Percentiles rank a stretch among this genome's conserved stretches.
These are phyloP conservation scores for Suhomyces panamericanus DNA, from an alignment of 1,139 yeast species.

Conservation along the genomic window DNA sequence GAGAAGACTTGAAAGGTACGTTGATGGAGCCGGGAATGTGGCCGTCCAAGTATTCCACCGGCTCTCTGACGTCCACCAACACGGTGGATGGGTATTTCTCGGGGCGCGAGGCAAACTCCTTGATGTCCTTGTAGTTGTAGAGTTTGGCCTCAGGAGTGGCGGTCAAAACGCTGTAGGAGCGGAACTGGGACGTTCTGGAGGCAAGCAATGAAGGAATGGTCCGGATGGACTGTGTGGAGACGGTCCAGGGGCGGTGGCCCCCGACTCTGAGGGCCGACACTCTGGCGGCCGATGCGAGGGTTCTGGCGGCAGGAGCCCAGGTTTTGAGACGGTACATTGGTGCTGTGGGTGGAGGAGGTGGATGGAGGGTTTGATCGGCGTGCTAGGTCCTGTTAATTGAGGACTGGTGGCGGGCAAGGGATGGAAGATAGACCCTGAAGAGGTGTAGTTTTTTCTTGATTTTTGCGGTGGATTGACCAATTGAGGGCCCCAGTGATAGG, in stretches of 20 bases:
- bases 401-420: not conserved
- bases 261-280: slow-evolving; percentile 7
- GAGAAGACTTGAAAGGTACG: slow-evolving; percentile 86
- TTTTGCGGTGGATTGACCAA: slow-evolving; percentile 7
- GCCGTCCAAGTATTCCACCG: slow-evolving; percentile 70
- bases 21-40: slow-evolving; percentile 83
- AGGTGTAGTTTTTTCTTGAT: slow-evolving; percentile 3
- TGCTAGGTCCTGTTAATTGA: not conserved
- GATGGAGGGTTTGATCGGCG: not conserved
- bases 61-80: slow-evolving; percentile 90
- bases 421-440: slow-evolving; percentile 5
- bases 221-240: not conserved
- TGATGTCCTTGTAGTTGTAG: slow-evolving; percentile 59
- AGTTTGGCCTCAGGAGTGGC: slow-evolving; percentile 45
- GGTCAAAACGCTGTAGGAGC: slow-evolving; percentile 19
- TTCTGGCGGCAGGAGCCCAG: slow-evolving; percentile 7
- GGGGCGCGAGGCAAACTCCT: slow-evolving; percentile 45
- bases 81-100: slow-evolving; percentile 43
- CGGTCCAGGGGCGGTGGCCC: not conserved
- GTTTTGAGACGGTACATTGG: slow-evolving; percentile 10
- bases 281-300: slow-evolving; percentile 7
- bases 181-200: slow-evolving; percentile 6
- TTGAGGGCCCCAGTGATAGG: slow-evolving; percentile 2
- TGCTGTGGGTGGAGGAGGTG: not conserved
- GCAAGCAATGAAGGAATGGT: slow-evolving; percentile 3